Evolutionary conservation across 371 early-diverging fungal species (phyloP).

Genomic region (Funneliformis caledonium): DNA sequence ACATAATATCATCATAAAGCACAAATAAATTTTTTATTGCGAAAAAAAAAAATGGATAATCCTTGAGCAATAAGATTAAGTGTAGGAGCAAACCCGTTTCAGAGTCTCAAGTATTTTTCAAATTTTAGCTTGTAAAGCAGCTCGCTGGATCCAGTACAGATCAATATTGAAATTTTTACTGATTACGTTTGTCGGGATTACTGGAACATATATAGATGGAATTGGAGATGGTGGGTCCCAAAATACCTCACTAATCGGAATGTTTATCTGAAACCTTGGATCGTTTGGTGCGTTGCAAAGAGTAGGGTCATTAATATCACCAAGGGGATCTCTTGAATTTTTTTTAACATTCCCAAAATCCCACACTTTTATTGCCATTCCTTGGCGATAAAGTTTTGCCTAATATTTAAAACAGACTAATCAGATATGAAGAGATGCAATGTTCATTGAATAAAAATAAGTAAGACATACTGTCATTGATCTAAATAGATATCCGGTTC

Average conservation of each 20-base stretch:
- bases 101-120: no score
- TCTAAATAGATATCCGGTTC: not conserved
- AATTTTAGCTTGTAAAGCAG: no score
- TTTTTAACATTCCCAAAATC: slow-evolving; percentile 21
- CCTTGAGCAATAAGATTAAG: no score
- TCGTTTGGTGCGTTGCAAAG: not conserved
- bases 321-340: not conserved
- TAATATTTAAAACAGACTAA: not conserved
- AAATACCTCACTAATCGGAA: not conserved
- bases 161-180: not conserved
- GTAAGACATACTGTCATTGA: slow-evolving; percentile 8
- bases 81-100: no score
- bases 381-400: slow-evolving; percentile 15
- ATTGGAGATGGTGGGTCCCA: slow-evolving; percentile 5
- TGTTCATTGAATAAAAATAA: not conserved
- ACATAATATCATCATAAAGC: no score
- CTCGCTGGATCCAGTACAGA: not conserved
- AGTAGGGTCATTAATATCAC: not conserved
- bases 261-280: slow-evolving; percentile 15
- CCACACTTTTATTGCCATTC: slow-evolving; percentile 16
- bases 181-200: not conserved
- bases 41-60: no score
- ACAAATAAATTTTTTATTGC: no score
- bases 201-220: not conserved
- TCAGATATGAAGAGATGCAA: not conserved